Evolutionary conservation across 2,329 filamentous ascomycete species (phyloP).

Genomic region (Pseudonectria foliicola): DNA sequence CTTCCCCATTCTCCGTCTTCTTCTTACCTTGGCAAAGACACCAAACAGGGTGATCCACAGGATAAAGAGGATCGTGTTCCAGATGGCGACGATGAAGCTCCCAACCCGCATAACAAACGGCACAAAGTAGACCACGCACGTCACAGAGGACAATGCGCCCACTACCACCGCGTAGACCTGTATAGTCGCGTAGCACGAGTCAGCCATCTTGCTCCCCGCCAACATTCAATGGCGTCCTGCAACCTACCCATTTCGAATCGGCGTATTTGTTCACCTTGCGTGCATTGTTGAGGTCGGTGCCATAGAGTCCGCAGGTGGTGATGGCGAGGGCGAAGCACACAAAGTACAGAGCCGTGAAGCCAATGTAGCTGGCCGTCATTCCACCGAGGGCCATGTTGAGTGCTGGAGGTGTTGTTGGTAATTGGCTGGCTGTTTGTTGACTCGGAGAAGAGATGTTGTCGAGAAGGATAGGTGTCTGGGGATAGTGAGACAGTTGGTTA

Average conservation of each 20-base stretch:
- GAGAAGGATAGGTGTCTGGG: too few relatives aligned
- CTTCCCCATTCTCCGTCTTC: not conserved
- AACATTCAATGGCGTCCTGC: not conserved
- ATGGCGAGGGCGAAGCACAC: slow-evolving; percentile 70
- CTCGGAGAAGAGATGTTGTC: too few relatives aligned
- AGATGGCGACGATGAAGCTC: slow-evolving; percentile 47
- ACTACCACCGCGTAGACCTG: slow-evolving; percentile 67
- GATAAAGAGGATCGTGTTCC: slow-evolving; percentile 66
- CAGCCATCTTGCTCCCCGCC: slow-evolving; percentile 37
- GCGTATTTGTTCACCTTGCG: slow-evolving; percentile 40
- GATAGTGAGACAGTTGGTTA: too few relatives aligned
- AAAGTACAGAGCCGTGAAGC: slow-evolving; percentile 60
- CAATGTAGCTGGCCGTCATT: slow-evolving; percentile 40
- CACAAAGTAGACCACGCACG: slow-evolving; percentile 57
- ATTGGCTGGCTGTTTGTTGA: too few relatives aligned
- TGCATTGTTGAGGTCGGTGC: slow-evolving; percentile 55
- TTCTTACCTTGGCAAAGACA: slow-evolving; percentile 61
- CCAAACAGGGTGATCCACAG: slow-evolving; percentile 80
- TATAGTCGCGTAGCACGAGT: slow-evolving; percentile 60
- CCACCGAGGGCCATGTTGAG: slow-evolving; percentile 37
- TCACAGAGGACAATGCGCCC: slow-evolving; percentile 57
- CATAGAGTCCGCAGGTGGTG: slow-evolving; percentile 73
- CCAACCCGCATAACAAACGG: slow-evolving; percentile 51
- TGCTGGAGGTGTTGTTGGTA: not conserved
- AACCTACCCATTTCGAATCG: slow-evolving; percentile 63